A percentile compares a stretch with the other conserved stretches of the same genome.
phyloP scores from a whole-genome alignment of 768 basidiomycete species.

The Phaeotremella skinneri region DNA sequence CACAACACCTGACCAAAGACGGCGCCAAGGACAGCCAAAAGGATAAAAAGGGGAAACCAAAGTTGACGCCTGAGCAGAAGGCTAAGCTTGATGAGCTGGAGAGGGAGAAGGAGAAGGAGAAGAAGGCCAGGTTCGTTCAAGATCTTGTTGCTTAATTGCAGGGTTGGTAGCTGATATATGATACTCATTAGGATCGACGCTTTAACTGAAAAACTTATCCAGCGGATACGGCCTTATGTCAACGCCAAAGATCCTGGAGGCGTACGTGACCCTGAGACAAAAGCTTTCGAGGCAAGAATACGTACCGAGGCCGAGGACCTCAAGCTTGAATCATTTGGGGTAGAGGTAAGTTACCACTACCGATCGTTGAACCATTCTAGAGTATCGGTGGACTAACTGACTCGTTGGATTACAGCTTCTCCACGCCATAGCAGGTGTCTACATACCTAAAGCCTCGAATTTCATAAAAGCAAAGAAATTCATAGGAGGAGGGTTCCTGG shows the following conservation, averaged over 20 bases:
- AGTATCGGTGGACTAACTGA: conserved; percentile 2
- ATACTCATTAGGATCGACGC: conserved; percentile 61
- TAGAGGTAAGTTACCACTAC: conserved; percentile 65
- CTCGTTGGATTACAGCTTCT: conserved; percentile 59
- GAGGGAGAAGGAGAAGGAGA: conserved; percentile 67
- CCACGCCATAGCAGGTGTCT: conserved; percentile 86
- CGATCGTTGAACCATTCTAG: neutral
- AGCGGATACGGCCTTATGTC: conserved; percentile 83
- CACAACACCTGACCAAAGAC: conserved; percentile 31
- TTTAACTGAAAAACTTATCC: conserved; percentile 74
- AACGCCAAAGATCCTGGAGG: conserved; percentile 76
- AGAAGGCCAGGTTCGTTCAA: conserved; percentile 37
- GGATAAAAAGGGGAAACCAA: conserved; percentile 51
- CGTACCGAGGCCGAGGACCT: conserved; percentile 85
- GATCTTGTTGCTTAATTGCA: neutral
- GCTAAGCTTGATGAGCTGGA: conserved; percentile 81
- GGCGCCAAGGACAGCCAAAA: conserved; percentile 48
- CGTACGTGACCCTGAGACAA: conserved; percentile 70
- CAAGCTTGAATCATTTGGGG: conserved; percentile 95
- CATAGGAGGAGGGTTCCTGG: conserved; percentile 89
- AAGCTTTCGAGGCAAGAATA: conserved; percentile 72
- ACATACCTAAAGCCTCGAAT: conserved; percentile 87
- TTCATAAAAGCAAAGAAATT: conserved; percentile 89
- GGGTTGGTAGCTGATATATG: conserved; percentile 58
- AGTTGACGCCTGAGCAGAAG: conserved; percentile 75